Evolutionary conservation across 2,329 filamentous ascomycete genomes (phyloP), one percentile per base, ranked within the genome.

Genomic region (Drechslerella coelobrocha): DNA sequence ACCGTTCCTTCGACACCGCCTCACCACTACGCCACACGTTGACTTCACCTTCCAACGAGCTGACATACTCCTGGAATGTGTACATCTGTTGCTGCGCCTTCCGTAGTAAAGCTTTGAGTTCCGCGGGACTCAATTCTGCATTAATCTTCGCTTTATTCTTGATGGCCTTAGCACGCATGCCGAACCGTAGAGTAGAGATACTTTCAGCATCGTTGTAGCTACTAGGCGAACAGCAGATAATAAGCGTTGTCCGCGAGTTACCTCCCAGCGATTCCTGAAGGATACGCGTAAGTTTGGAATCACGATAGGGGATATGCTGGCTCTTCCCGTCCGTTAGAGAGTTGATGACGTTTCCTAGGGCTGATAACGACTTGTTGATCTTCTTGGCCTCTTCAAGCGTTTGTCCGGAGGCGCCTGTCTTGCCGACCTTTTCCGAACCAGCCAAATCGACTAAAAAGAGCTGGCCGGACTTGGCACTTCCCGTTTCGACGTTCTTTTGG

Each of bases 111-210:
- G 88, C 84, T 81, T 97, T 99, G 83, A 99, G 87, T 80, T 99
- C 94, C 10, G 92, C 87, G 48, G 94, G 94, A 77, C 93, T 97
- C 76, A 99, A 86, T 80, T 99, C 94, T 48, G 93, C 92, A 78
- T 99, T 99, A 85, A 99, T 89, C 88, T 97, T 99, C 63, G 97
- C 92, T 83, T 99, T 99, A 68, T 95, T 99, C 81, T 97, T 95
- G 78, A 99, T 99, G 77, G 99, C 99, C 85, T 99, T 99, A 68
- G 94, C 94, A 75, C 94, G 86, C 79, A 99, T 97, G 57, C 94
- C 94, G 77, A 99, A 99, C 75, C 94, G 89, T 17, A 99, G 83
- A 0, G 94, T 99, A 79, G 99, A 99, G 76, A 99, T 93, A 0
- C 93, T 97, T 80, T 99, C 94, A 78, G 99, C 94, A 76, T 94